Evolutionary conservation across 495 filamentous ascomycete genomes (phyloP), one percentile per base, ranked within the genome.

Genomic region (Lepidopterella palustris): DNA sequence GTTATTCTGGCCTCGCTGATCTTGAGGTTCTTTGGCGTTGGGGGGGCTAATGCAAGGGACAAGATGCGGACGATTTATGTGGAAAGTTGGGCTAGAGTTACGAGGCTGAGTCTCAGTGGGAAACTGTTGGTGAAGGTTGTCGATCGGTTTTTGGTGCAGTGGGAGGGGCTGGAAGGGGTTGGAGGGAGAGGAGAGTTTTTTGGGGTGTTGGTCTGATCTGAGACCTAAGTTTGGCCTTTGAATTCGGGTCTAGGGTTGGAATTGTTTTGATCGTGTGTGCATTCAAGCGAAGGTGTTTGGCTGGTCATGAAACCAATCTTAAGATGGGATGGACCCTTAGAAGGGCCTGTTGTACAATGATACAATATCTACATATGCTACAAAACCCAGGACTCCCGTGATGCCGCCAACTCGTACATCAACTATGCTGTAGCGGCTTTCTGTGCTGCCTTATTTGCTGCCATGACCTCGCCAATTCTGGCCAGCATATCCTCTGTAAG

Each of bases 41-140:
- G 69, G 13, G 77, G 77, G 3, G 65, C 63, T 3, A 57, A 71
- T 53, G 53, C 59, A 27, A 45, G 55, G 40, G 78, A 74, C 35
- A 79, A 78, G 68, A 82, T 92, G 67, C 80, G 84, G 45, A 86
- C 81, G 5, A 78, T 97, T 21, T 97, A 92, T 69, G 80, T 96
- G 13, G 93, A 98, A 80, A 90, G 84, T 26, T 97, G 90, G 86
- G 95, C 93, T 1, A 80, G 92, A 18, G 86, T 93, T 3, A 82
- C 76, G 56, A 84, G 79, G 9, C 69, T 96, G 66, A 97, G 92
- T 75, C 71, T 95, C 51, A 91, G 87, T 55, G 92, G 92, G 5
- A 81, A 80, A 61, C 71, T 97, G 5, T 74, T 97, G 53, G 68
- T 84, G 35, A 72, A 69, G 55, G 65, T 87, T 45, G 85, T 84